Base-by-base conservation (phyloP, 2,329 filamentous ascomycete genomes). In the Ophiostoma triangulosporum region DNA sequence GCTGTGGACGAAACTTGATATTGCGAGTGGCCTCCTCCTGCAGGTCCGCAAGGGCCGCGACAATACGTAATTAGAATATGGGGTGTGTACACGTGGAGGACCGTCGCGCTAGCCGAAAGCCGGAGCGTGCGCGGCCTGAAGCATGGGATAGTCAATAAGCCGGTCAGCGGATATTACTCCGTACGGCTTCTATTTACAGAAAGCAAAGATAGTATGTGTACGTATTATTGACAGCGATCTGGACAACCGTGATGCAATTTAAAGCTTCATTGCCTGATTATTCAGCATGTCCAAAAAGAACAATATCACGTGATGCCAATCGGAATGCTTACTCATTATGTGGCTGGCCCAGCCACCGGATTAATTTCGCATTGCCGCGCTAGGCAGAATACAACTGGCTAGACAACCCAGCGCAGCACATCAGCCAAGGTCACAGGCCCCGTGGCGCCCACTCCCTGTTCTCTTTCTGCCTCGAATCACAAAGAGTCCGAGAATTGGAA, bases 331-430 rank as follows among this genome's bases (percentile, higher is more conserved):
- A 38, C 36, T 36, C 51, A 43, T 20, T 20, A 35, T 57, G 57
- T 56, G 54, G 55, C 55, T 56, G 57, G 53, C 54, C 58, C 58
- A 60, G 58, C 58, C 58, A 60, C 58, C 58, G 29, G 55, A 60
- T 60, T 60, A 60, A 60, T 60, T 60, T 60, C 57, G 33, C 46
- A 50, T 31, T 15, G 35, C 46, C 15, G 40, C 48, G 17, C 27
- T 45, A 32, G 45, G 33, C 48, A 22, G 51, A 35, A 38, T 56
- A 31, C 54, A 40, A 57, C 55, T 57, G 55, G 50, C 52, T 54
- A 50, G 51, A 26, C 54, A 56, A 54, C 51, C 45, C 17, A 31
- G 17, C 17, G 26, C 46, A 33, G 26, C 26, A 48, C 15, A 29
- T 27, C 45, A 48, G 45, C 45, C 26, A 26, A 31, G 38, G 38